These are phyloP conservation scores for Sporothrix globosa DNA, from an alignment of 2,329 filamentous ascomycete species.

Conservation along the genomic window DNA sequence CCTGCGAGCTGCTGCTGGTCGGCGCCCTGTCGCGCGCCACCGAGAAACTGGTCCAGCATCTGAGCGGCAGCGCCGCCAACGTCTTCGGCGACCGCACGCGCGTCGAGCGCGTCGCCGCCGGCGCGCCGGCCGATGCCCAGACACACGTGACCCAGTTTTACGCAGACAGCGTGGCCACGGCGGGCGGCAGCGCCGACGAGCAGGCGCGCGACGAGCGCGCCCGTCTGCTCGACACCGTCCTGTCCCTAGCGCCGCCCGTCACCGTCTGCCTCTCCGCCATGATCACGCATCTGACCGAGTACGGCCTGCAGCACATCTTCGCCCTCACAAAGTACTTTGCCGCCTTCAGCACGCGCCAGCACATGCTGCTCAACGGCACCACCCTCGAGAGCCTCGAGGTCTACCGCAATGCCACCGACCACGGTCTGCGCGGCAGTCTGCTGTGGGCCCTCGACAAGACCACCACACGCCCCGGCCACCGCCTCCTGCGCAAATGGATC, in stretches of 20 bases:
- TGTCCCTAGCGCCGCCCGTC: slow-evolving; percentile 81
- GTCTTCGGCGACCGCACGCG: slow-evolving; percentile 90
- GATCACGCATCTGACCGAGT: slow-evolving; percentile 91
- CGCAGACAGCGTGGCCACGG: slow-evolving; percentile 61
- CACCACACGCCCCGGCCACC: slow-evolving; percentile 82
- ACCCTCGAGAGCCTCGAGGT: slow-evolving; percentile 93
- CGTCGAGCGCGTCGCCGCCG: slow-evolving; percentile 75
- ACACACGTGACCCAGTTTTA: slow-evolving; percentile 94
- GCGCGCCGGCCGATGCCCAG: slow-evolving; percentile 80
- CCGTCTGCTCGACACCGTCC: slow-evolving; percentile 79
- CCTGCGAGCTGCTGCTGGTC: slow-evolving; percentile 92
- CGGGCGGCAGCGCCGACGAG: not conserved
- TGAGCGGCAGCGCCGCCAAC: slow-evolving; percentile 86
- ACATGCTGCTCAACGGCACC: slow-evolving; percentile 96
- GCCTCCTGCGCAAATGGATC: slow-evolving; percentile 91
- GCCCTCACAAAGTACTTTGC: slow-evolving; percentile 96
- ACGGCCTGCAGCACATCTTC: slow-evolving; percentile 92
- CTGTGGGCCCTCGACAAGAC: slow-evolving; percentile 97
- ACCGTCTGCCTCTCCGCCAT: slow-evolving; percentile 93
- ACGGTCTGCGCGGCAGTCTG: slow-evolving; percentile 80
- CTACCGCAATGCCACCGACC: slow-evolving; percentile 91
- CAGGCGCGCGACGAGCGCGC: slow-evolving; percentile 45
- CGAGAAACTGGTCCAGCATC: slow-evolving; percentile 86
- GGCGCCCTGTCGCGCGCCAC: slow-evolving; percentile 88
- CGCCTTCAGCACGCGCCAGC: slow-evolving; percentile 87